These are phyloP conservation scores for Saccharomycopsis babjevae DNA, from an alignment of 805 yeast genomes.

Conservation along the genomic window DNA sequence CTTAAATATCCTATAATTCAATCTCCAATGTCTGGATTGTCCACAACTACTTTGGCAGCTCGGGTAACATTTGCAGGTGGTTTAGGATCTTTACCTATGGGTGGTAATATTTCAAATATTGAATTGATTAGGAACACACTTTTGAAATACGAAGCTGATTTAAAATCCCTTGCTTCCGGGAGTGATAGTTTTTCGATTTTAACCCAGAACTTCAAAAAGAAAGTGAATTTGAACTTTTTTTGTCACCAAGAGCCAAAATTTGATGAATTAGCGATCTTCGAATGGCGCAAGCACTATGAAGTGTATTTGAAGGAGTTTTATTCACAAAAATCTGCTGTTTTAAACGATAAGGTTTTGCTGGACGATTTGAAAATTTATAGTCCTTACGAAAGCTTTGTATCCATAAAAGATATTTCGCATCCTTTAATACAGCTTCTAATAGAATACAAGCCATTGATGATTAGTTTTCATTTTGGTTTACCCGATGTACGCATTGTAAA, in stretches of 20 bases:
- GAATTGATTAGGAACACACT: not conserved
- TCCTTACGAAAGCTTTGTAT: conserved; percentile 19
- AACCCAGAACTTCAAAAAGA: not conserved
- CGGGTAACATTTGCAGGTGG: conserved; percentile 35
- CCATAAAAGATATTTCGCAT: conserved; percentile 14
- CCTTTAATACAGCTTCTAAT: not conserved
- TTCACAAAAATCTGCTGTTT: not conserved
- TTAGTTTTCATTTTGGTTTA: conserved; percentile 46
- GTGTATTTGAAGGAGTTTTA: not conserved
- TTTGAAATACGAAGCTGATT: not conserved
- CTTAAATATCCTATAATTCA: conserved; percentile 38
- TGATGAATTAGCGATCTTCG: conserved; percentile 12
- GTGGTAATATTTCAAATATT: conserved; percentile 12
- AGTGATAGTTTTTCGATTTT: not conserved
- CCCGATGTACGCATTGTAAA: conserved; percentile 28
- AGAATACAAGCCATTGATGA: conserved; percentile 29
- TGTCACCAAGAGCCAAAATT: conserved; percentile 27
- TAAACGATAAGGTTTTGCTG: too few relatives aligned
- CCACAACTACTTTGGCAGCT: conserved; percentile 36
- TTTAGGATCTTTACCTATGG: conserved; percentile 36
- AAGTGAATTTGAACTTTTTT: conserved; percentile 40
- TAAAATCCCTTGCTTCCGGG: not conserved
- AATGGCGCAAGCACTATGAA: conserved; percentile 22
- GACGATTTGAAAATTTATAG: conserved; percentile 6
- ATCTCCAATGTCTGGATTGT: conserved; percentile 54